Percentiles rank a stretch among this genome's conserved stretches.
Conservation (phyloP, 148 eudicot species). For the Agrostemma githago region DNA sequence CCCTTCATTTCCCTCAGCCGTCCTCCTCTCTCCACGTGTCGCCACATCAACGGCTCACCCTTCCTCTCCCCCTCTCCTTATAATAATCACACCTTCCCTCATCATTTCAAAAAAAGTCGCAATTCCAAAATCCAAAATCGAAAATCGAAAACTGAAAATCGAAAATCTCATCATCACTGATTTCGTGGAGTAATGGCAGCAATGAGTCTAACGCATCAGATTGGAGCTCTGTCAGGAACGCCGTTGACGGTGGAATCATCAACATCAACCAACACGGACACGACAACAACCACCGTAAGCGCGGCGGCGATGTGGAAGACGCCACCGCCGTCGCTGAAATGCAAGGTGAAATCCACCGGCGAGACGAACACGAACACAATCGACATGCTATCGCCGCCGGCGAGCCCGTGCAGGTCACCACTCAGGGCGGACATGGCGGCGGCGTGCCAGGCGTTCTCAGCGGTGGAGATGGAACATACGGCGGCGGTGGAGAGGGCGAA, state of each 20-base stretch:
- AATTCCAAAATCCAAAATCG: too few relatives aligned
- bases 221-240: slow-evolving; percentile 58
- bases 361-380: neutral
- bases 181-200: slow-evolving; percentile 41
- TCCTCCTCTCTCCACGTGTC: slow-evolving; percentile 40
- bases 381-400: slow-evolving; percentile 30
- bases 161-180: neutral
- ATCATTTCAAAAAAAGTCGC: neutral
- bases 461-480: slow-evolving; percentile 28
- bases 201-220: slow-evolving; percentile 58
- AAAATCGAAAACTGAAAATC: too few relatives aligned
- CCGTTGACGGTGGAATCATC: slow-evolving; percentile 31
- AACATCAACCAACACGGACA: neutral
- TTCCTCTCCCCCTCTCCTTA: neutral
- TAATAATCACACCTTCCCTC: neutral
- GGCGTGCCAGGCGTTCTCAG: slow-evolving; percentile 33
- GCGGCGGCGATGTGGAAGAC: slow-evolving; percentile 33
- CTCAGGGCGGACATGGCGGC: slow-evolving; percentile 28
- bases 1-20: slow-evolving; percentile 31
- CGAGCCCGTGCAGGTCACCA: slow-evolving; percentile 31
- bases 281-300: slow-evolving; percentile 8
- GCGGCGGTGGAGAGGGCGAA: slow-evolving; percentile 15
- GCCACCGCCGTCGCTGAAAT: slow-evolving; percentile 10
- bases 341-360: neutral
- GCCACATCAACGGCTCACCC: neutral